Conservation (phyloP, 208 protist genomes). For the Sergeia podlipaevii region DNA sequence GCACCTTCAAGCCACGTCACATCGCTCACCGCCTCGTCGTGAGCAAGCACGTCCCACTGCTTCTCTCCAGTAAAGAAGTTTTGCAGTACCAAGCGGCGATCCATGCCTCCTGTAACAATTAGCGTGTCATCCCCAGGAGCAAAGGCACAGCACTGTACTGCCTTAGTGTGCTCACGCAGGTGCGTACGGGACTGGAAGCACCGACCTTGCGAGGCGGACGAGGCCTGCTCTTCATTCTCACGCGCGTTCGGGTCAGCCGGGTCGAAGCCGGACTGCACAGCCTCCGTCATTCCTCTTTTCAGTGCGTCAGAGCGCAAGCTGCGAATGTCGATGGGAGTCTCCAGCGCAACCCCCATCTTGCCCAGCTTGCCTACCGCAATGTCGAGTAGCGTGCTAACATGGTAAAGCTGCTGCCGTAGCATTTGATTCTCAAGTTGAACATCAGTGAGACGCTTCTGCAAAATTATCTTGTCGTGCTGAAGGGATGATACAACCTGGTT, state of each 20-base stretch:
- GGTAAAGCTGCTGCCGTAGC: constrained; percentile 78
- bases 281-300: constrained; percentile 22
- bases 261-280: constrained; percentile 9
- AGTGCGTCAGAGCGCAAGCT: constrained; percentile 55
- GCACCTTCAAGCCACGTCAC: constrained; percentile 76
- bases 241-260: background rate
- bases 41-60: constrained; percentile 48
- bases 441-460: constrained; percentile 69
- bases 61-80: constrained; percentile 76
- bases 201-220: background rate
- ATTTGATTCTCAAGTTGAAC: constrained; percentile 72
- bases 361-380: constrained; percentile 82
- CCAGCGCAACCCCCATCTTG: constrained; percentile 62
- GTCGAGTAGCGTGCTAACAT: constrained; percentile 74
- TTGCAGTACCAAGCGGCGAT: constrained; percentile 75
- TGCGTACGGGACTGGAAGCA: constrained; percentile 65
- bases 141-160: constrained; percentile 80
- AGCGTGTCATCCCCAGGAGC: constrained; percentile 52
- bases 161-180: constrained; percentile 75
- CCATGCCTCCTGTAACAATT: constrained; percentile 71
- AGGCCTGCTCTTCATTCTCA: background rate
- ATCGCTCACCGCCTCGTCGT: constrained; percentile 75
- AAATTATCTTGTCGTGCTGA: constrained; percentile 65
- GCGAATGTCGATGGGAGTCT: constrained; percentile 76
- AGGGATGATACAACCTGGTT: constrained; percentile 44